Evolutionary conservation across 1,284 basidiomycete species (phyloP).

Genomic region (Papiliotrema fonsecae): DNA sequence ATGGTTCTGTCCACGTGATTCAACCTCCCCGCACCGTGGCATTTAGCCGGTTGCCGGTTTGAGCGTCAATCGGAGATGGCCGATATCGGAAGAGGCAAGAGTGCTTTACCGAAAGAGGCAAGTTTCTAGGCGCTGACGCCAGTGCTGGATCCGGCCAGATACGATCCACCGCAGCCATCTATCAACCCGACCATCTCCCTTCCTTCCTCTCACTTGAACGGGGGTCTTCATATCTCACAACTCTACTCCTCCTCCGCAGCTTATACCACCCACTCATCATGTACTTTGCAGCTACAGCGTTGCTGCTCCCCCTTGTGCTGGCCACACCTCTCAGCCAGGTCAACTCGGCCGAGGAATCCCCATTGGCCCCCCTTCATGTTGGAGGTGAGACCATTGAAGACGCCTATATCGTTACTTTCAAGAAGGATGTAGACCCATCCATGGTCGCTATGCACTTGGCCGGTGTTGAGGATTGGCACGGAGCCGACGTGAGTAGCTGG

Average conservation of each 20-base stretch:
- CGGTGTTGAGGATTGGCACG: constrained; percentile 29
- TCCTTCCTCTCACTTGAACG: no score
- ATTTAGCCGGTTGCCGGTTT: no score
- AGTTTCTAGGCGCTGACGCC: no score
- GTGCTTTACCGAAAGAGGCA: no score
- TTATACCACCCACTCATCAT: constrained; percentile 3
- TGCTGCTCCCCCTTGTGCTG: constrained; percentile 39
- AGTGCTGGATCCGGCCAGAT: no score
- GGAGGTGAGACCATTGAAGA: constrained; percentile 65
- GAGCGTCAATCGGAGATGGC: no score
- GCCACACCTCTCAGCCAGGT: constrained; percentile 33
- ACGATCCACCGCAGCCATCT: no score
- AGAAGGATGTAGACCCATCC: constrained; percentile 58
- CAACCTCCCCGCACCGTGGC: no score
- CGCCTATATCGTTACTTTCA: constrained; percentile 86
- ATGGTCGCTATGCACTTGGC: constrained; percentile 65
- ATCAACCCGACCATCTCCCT: no score
- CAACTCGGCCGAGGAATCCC: constrained; percentile 9
- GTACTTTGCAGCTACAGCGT: constrained; percentile 26
- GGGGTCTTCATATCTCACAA: no score
- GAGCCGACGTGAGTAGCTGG: constrained; percentile 37
- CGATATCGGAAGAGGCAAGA: no score
- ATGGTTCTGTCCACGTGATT: no score
- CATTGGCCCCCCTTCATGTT: constrained; percentile 43
- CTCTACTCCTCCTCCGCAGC: background rate